Percentiles rank a stretch among this genome's conserved stretches.
These are phyloP conservation scores for Exserohilum turcica DNA, from an alignment of 2,329 filamentous ascomycete species.

Conservation along the genomic window DNA sequence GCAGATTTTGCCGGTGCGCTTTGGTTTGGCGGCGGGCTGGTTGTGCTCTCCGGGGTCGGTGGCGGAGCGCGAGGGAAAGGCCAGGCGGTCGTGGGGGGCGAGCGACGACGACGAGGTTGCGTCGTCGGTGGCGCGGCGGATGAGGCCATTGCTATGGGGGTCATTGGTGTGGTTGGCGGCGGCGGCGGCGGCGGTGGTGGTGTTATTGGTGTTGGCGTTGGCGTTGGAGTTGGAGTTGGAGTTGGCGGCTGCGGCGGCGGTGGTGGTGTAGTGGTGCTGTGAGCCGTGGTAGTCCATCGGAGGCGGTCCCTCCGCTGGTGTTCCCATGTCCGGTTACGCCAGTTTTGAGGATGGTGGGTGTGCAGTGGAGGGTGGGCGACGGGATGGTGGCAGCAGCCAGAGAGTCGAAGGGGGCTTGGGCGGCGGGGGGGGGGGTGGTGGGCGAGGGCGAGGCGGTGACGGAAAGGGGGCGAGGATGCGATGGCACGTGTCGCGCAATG, in stretches of 20 bases:
- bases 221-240: too few species aligned
- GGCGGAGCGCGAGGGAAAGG: conserved; percentile 31
- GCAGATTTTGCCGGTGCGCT: conserved; percentile 54
- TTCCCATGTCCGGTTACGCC: conserved; percentile 40
- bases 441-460: conserved; percentile 9
- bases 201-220: too few species aligned
- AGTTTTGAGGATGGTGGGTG: conserved; percentile 20
- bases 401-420: conserved; percentile 11
- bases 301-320: conserved; percentile 44
- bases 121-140: conserved; percentile 40
- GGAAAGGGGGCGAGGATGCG: neutral
- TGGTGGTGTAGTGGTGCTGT: conserved; percentile 29
- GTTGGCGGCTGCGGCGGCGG: too few species aligned
- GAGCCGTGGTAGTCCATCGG: conserved; percentile 40
- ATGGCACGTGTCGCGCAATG: conserved; percentile 3
- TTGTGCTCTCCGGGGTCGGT: conserved; percentile 39
- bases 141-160: conserved; percentile 39
- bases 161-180: conserved; percentile 40
- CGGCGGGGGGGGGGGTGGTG: too few species aligned
- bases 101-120: conserved; percentile 30
- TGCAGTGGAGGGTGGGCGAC: conserved; percentile 4
- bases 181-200: too few species aligned
- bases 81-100: conserved; percentile 30
- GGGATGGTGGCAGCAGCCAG: conserved; percentile 13
- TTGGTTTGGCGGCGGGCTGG: conserved; percentile 32